These are phyloP conservation scores for Nicotiana tomentosiformis DNA, from an alignment of 257 asterid genomes.

Conservation along the genomic window DNA sequence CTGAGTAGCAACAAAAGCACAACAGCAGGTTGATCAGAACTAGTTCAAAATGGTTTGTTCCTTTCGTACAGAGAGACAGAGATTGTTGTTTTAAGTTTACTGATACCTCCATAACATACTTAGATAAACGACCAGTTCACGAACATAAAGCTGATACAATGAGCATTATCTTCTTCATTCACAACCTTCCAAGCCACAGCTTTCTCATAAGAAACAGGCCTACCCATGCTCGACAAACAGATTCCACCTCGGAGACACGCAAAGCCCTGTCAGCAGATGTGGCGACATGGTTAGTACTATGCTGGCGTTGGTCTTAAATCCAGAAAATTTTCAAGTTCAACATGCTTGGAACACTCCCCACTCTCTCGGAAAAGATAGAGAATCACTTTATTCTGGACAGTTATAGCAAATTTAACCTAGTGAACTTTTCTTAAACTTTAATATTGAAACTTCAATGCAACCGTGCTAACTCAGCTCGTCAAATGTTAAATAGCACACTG, in stretches of 20 bases:
- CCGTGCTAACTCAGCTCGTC: neutral
- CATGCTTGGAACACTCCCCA: neutral
- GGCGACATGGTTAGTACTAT: neutral
- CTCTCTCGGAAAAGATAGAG: neutral
- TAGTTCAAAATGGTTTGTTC: neutral
- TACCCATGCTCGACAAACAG: conserved; percentile 91
- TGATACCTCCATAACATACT: neutral
- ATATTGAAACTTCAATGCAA: neutral
- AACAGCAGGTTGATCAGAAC: neutral
- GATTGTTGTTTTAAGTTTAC: neutral
- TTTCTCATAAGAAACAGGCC: conserved; percentile 82
- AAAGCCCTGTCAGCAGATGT: conserved; percentile 46
- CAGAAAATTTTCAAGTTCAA: neutral
- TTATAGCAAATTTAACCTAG: neutral
- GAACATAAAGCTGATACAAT: conserved; percentile 74
- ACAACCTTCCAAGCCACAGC: conserved; percentile 95
- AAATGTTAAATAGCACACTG: neutral
- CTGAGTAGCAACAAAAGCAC: neutral
- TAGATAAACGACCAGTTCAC: conserved; percentile 83
- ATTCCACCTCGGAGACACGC: conserved; percentile 80
- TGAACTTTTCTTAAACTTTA: neutral
- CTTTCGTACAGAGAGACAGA: neutral
- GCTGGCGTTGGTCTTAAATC: neutral
- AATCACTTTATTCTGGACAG: neutral
- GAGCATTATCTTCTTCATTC: conserved; percentile 62